Evolutionary conservation across 1,284 basidiomycete species (phyloP).

Genomic region (Psilocybe mexicana): DNA sequence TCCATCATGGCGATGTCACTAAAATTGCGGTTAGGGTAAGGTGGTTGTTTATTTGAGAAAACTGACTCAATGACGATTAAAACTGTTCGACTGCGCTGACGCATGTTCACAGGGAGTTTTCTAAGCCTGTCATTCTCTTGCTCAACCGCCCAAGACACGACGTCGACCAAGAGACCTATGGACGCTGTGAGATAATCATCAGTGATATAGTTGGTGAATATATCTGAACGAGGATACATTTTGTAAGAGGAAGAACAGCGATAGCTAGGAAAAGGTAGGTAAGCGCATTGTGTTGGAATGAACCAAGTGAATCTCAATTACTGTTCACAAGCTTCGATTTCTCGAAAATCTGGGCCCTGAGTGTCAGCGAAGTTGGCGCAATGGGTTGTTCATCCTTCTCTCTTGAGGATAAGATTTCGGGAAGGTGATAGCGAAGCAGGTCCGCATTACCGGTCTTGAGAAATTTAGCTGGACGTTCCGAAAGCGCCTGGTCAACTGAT

Average conservation of each 20-base stretch:
- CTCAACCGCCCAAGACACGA: slow-evolving; percentile 26
- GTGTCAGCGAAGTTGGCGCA: slow-evolving; percentile 19
- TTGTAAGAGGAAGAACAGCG: slow-evolving; percentile 28
- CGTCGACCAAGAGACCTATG: slow-evolving; percentile 24
- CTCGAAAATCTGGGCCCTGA: slow-evolving; percentile 28
- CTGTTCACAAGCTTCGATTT: slow-evolving; percentile 35
- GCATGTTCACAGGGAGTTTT: slow-evolving; percentile 9
- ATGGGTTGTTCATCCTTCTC: slow-evolving; percentile 20
- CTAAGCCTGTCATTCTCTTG: slow-evolving; percentile 21
- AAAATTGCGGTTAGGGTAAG: neutral
- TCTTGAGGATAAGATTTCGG: slow-evolving; percentile 27
- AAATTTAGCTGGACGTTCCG: slow-evolving; percentile 27
- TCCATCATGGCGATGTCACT: slow-evolving; percentile 21
- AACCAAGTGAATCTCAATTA: slow-evolving; percentile 19
- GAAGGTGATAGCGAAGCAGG: slow-evolving; percentile 30
- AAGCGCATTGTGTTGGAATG: slow-evolving; percentile 4
- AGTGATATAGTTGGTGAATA: neutral
- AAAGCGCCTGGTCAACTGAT: slow-evolving; percentile 26
- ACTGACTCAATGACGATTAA: slow-evolving; percentile 36
- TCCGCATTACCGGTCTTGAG: slow-evolving; percentile 21
- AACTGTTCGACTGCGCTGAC: slow-evolving; percentile 23
- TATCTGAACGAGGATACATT: slow-evolving; percentile 22
- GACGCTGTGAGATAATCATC: slow-evolving; percentile 19
- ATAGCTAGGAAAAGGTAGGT: slow-evolving; percentile 25
- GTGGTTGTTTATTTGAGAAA: neutral